Evolutionary conservation across 2,329 filamentous ascomycete species (phyloP).

Genomic region (Apiospora phragmitis): DNA sequence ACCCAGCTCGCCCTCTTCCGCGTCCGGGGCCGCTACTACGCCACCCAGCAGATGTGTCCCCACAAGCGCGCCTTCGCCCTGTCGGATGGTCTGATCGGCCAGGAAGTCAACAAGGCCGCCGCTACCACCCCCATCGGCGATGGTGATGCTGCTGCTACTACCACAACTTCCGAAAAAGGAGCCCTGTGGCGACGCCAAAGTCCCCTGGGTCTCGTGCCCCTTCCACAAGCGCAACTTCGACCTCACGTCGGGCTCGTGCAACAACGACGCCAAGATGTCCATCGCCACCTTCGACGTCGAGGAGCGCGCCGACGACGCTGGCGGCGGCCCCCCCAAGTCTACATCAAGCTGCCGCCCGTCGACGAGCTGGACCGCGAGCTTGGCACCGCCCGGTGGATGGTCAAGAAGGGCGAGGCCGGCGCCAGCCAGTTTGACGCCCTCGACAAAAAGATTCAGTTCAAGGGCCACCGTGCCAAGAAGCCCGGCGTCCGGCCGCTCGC

Average conservation of each 20-base stretch:
- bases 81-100: slow-evolving; percentile 80
- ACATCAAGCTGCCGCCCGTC: slow-evolving; percentile 76
- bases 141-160: neutral
- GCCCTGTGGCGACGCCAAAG: slow-evolving; percentile 18
- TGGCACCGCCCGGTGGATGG: slow-evolving; percentile 76
- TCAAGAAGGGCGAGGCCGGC: slow-evolving; percentile 66
- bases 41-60: slow-evolving; percentile 92
- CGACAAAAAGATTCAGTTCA: slow-evolving; percentile 47
- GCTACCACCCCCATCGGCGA: slow-evolving; percentile 34
- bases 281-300: slow-evolving; percentile 83
- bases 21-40: slow-evolving; percentile 77
- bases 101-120: slow-evolving; percentile 42
- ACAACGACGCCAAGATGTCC: slow-evolving; percentile 71
- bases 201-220: slow-evolving; percentile 83
- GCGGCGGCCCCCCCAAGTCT: slow-evolving; percentile 59
- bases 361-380: slow-evolving; percentile 78
- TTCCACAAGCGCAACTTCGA: slow-evolving; percentile 90
- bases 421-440: slow-evolving; percentile 43
- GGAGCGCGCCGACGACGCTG: slow-evolving; percentile 63
- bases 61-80: slow-evolving; percentile 91
- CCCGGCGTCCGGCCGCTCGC: slow-evolving; percentile 37
- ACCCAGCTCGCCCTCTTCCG: slow-evolving; percentile 89
- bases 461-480: slow-evolving; percentile 44
- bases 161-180: slow-evolving; percentile 15
- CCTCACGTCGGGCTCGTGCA: slow-evolving; percentile 70